Evolutionary conservation across 2,329 filamentous ascomycete genomes (phyloP), one percentile per base, ranked within the genome.

Genomic region (Rhexocercosporidium sp.): DNA sequence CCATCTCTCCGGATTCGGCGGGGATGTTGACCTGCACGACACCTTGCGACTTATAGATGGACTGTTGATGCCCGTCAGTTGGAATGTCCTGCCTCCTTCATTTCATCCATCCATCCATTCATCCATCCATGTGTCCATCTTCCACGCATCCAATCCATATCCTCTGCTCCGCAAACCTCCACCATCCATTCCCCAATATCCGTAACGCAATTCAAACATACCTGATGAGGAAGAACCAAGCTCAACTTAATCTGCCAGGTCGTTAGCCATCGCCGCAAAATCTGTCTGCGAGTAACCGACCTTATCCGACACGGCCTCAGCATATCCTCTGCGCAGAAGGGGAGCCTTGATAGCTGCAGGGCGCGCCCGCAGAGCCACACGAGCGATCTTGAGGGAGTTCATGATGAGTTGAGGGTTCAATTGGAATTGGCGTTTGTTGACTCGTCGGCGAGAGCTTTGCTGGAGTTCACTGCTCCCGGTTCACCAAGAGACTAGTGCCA

Each of bases 1-100:
- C 96, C 96, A 99, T 99, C 78, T 98, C 96, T 81, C 96, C 96
- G 71, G 94, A 96, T 82, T 97, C 96, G 79, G 96, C 96, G 81
- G 96, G 92, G 79, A 99, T 91, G 89, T 99, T 99, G 86, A 99
- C 96, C 86, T 99, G 96, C 79, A 98, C 90, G 79, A 90, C 87
- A 79, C 88, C 86, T 77, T 88, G 84, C 75, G 84, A 89, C 82
- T 87, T 87, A 85, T 87, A 90, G 83, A 90, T 84, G 77, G 90
- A 83, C 92, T 94, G 79, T 78, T 84, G 64, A 67, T 67, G 22
- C 49, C 22, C 63, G 37, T 75, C 67, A 74, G 73, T 66, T 29
- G 12, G 46, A 84, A 86, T 86, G 86, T 81, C 39, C 22, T 27
- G 14, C 69, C 71, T 77, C 72, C 69, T 69, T 64, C 65, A 39